A percentile compares a stretch with the other conserved stretches of the same genome.
phyloP scores from a whole-genome alignment of 2,329 filamentous ascomycete genomes.

The Hypoxylon sp. region DNA sequence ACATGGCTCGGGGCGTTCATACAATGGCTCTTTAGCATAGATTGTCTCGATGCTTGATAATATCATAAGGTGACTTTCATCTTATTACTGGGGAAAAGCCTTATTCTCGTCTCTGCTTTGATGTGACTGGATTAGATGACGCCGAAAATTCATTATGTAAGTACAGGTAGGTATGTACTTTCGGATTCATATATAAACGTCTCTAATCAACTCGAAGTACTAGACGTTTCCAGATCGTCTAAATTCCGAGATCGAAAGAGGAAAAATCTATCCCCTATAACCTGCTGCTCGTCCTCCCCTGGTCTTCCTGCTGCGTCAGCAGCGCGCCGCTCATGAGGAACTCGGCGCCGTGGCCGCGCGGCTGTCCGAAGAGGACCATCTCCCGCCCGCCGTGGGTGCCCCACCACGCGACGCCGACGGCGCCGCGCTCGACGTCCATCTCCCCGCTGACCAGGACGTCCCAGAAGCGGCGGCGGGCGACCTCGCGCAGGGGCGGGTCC shows the following conservation, averaged over 20 bases:
- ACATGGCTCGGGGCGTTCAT: background rate
- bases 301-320: conserved; percentile 49
- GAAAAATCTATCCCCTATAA: background rate
- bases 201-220: background rate
- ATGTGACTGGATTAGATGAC: background rate
- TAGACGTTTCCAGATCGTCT: background rate
- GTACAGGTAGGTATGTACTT: background rate
- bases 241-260: background rate
- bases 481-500: conserved; percentile 71
- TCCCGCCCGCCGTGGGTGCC: conserved; percentile 69
- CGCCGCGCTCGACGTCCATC: conserved; percentile 87
- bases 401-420: conserved; percentile 89
- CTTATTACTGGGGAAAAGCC: background rate
- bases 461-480: conserved; percentile 80
- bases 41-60: conserved; percentile 1
- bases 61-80: no score
- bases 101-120: background rate
- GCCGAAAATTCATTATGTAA: conserved; percentile 2
- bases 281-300: conserved; percentile 8
- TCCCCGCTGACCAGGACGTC: conserved; percentile 83
- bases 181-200: background rate
- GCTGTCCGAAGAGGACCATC: conserved; percentile 57
- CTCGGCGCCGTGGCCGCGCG: conserved; percentile 42
- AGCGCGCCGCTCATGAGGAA: conserved; percentile 70
- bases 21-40: conserved; percentile 9